These are phyloP conservation scores for Shiraia sp. DNA, from an alignment of 2,329 filamentous ascomycete species.

Conservation along the genomic window DNA sequence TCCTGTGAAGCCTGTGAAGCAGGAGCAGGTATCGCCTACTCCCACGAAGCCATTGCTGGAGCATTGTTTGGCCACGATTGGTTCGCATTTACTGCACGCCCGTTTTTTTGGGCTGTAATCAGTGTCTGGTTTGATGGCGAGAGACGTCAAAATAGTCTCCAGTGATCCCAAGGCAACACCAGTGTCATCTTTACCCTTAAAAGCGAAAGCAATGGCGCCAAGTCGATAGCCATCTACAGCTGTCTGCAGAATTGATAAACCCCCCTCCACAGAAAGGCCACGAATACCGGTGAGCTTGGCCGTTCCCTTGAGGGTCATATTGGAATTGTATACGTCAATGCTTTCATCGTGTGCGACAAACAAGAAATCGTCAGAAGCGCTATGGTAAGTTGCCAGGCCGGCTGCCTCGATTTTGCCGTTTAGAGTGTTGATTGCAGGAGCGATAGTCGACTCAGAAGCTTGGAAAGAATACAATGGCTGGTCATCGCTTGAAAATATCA, in stretches of 20 bases:
- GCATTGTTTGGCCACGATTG: conserved; percentile 18
- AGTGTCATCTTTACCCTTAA: conserved; percentile 28
- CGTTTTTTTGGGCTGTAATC: conserved; percentile 20
- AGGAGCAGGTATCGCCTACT: conserved; percentile 16
- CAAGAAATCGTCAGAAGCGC: conserved; percentile 21
- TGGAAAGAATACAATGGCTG: conserved; percentile 34
- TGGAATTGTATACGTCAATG: conserved; percentile 28
- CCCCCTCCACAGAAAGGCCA: conserved; percentile 31
- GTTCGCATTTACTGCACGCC: conserved; percentile 21
- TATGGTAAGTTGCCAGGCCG: conserved; percentile 27
- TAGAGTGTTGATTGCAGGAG: conserved; percentile 22
- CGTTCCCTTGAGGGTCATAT: conserved; percentile 18
- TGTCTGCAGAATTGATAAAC: conserved; percentile 29
- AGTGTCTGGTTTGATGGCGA: conserved; percentile 23
- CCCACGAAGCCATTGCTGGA: conserved; percentile 23
- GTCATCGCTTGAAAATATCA: conserved; percentile 35
- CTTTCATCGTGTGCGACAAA: conserved; percentile 29
- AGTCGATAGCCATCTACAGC: conserved; percentile 11
- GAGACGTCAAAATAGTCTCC: conserved; percentile 9
- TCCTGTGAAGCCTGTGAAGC: conserved; percentile 31
- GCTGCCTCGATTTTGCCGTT: conserved; percentile 20
- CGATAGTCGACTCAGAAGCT: conserved; percentile 22
- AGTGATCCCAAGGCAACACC: conserved; percentile 30
- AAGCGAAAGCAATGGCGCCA: conserved; percentile 29
- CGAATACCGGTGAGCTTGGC: conserved; percentile 24